Conservation (phyloP, 2,329 filamentous ascomycete genomes). For the Aspergillus tamarii region DNA sequence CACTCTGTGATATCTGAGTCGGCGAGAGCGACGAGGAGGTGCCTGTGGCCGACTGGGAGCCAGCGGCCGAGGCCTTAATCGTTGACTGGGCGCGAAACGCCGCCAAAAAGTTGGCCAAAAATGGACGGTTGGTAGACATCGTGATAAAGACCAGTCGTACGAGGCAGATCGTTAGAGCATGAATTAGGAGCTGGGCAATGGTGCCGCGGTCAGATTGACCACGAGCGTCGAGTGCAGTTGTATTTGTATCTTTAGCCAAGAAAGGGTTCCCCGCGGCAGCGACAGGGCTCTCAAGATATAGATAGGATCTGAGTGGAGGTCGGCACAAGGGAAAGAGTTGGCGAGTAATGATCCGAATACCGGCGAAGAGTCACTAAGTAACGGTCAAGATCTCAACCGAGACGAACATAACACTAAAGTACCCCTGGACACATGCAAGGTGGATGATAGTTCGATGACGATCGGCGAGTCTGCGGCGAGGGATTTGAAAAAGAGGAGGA, state of each 20-base stretch:
- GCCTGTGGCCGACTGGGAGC: constrained; percentile 38
- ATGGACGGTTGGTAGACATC: constrained; percentile 69
- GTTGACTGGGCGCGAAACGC: constrained; percentile 68
- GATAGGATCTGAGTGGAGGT: background rate
- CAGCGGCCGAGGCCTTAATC: constrained; percentile 56
- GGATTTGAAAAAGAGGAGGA: constrained; percentile 6
- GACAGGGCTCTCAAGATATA: background rate
- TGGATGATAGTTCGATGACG: background rate
- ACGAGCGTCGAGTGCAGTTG: background rate
- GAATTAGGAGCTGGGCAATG: background rate
- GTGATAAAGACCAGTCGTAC: constrained; percentile 20
- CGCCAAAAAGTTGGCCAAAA: constrained; percentile 69
- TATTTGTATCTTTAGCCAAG: background rate
- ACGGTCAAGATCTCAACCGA: background rate
- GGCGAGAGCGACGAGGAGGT: constrained; percentile 42
- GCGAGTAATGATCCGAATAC: background rate
- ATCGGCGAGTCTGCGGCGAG: background rate
- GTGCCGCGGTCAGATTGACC: background rate
- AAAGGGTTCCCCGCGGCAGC: background rate
- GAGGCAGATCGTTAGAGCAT: background rate
- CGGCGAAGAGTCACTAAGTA: background rate
- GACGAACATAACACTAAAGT: background rate
- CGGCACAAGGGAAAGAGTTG: background rate
- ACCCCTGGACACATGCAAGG: background rate
- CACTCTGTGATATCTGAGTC: constrained; percentile 44